phyloP scores from a whole-genome alignment of 2,329 filamentous ascomycete genomes.

The Parastagonospora nodorum region DNA sequence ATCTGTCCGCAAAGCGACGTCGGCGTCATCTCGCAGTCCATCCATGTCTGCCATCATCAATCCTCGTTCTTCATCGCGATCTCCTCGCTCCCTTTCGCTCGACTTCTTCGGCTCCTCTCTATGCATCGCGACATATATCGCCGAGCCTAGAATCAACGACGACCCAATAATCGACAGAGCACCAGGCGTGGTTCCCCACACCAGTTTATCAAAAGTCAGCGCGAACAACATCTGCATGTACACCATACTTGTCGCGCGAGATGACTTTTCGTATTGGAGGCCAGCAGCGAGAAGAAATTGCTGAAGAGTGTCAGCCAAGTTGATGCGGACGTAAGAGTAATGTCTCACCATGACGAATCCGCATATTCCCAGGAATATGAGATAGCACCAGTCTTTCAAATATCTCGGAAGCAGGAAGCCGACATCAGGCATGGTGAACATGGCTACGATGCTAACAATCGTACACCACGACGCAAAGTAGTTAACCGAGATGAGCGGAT shows the following conservation, averaged over 20 bases:
- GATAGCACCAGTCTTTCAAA: constrained; percentile 66
- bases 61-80: constrained; percentile 41
- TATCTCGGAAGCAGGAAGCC: constrained; percentile 62
- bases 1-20: constrained; percentile 21
- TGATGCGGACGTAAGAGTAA: not conserved
- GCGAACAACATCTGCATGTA: constrained; percentile 75
- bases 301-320: constrained; percentile 27
- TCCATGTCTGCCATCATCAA: constrained; percentile 30
- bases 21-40: constrained; percentile 11
- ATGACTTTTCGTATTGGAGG: constrained; percentile 70
- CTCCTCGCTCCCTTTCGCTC: constrained; percentile 14
- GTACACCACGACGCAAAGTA: constrained; percentile 78
- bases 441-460: constrained; percentile 66
- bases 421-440: constrained; percentile 61
- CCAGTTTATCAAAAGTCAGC: constrained; percentile 65
- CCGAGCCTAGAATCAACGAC: constrained; percentile 67
- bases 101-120: constrained; percentile 46
- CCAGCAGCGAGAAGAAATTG: constrained; percentile 85
- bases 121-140: constrained; percentile 66
- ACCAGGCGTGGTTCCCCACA: constrained; percentile 66
- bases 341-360: constrained; percentile 72
- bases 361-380: constrained; percentile 70
- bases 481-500: constrained; percentile 83
- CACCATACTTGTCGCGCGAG: constrained; percentile 67
- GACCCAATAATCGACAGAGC: constrained; percentile 65